Conservation (phyloP, 2,329 filamentous ascomycete genomes). For the Leptographium radiaticola region DNA sequence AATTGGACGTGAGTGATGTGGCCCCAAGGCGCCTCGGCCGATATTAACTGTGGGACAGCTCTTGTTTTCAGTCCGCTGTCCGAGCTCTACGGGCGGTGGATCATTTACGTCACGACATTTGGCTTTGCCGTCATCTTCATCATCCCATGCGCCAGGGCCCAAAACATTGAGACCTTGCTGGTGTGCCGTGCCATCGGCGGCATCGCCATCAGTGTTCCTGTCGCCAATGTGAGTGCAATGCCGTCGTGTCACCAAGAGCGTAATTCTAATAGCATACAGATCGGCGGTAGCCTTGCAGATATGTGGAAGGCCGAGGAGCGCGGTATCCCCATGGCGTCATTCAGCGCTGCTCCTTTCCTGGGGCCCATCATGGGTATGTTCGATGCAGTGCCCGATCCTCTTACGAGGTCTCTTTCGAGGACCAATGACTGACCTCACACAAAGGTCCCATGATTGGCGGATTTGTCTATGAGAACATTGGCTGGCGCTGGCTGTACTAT, state of each 20-base stretch:
- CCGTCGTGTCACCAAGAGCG: neutral
- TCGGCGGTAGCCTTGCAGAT: constrained; percentile 53
- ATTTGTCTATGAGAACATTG: constrained; percentile 3
- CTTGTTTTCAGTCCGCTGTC: constrained; percentile 42
- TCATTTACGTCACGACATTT: constrained; percentile 20
- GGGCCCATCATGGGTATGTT: constrained; percentile 28
- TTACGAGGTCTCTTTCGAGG: neutral
- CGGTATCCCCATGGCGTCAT: constrained; percentile 40
- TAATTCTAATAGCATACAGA: neutral
- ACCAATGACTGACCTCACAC: neutral
- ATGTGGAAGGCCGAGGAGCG: constrained; percentile 44
- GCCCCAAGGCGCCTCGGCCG: neutral
- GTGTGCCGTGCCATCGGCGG: constrained; percentile 48
- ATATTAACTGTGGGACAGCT: constrained; percentile 20
- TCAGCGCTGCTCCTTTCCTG: constrained; percentile 27
- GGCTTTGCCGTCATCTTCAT: constrained; percentile 26
- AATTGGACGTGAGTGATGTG: neutral
- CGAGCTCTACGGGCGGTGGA: constrained; percentile 42
- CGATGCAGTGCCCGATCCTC: neutral
- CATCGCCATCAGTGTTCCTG: constrained; percentile 43
- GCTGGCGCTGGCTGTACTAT: constrained; percentile 11
- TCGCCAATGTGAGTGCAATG: constrained; percentile 43
- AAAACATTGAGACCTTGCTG: constrained; percentile 34
- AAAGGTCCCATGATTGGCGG: neutral
- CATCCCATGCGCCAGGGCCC: constrained; percentile 29